These are phyloP conservation scores for Globisporangium ultimum DNA, from an alignment of 352 stramenopile species.

Conservation along the genomic window DNA sequence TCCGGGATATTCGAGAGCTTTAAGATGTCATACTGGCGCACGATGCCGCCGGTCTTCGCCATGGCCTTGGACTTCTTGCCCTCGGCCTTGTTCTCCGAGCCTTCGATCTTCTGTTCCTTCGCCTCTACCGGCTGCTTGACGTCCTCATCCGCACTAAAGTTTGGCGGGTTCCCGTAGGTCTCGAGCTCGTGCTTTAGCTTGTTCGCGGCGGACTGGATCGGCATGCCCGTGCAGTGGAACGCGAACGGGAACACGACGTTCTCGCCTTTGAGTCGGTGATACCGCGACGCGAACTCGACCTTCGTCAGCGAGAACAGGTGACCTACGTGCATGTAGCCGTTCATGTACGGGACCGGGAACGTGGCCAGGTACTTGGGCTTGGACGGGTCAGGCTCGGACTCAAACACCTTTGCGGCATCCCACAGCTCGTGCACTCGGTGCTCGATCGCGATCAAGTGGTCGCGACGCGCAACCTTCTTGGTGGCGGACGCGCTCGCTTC, in stretches of 20 bases:
- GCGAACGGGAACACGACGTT: constrained; percentile 99
- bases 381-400: constrained; percentile 72
- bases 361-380: constrained; percentile 98
- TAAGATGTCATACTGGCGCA: constrained; percentile 99
- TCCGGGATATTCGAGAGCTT: constrained; percentile 89
- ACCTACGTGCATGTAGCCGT: constrained; percentile 98
- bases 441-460: constrained; percentile 92
- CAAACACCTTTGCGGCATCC: constrained; percentile 88
- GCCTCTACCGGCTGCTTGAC: constrained; percentile 8
- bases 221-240: constrained; percentile 99
- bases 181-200: constrained; percentile 98
- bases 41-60: constrained; percentile 96
- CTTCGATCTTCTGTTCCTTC: constrained; percentile 75
- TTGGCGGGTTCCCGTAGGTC: constrained; percentile 90
- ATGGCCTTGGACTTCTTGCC: constrained; percentile 98
- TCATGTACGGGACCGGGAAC: constrained; percentile 99
- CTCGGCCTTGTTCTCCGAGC: constrained; percentile 83
- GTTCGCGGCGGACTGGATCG: constrained; percentile 99
- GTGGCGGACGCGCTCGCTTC: constrained; percentile 34
- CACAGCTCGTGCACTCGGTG: constrained; percentile 87
- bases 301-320: constrained; percentile 98
- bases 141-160: constrained; percentile 81
- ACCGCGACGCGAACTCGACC: constrained; percentile 91
- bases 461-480: constrained; percentile 78
- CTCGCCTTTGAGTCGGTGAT: constrained; percentile 96